Evolutionary conservation across 1,284 basidiomycete species (phyloP).

Genomic region (Vanrija pseudolonga): DNA sequence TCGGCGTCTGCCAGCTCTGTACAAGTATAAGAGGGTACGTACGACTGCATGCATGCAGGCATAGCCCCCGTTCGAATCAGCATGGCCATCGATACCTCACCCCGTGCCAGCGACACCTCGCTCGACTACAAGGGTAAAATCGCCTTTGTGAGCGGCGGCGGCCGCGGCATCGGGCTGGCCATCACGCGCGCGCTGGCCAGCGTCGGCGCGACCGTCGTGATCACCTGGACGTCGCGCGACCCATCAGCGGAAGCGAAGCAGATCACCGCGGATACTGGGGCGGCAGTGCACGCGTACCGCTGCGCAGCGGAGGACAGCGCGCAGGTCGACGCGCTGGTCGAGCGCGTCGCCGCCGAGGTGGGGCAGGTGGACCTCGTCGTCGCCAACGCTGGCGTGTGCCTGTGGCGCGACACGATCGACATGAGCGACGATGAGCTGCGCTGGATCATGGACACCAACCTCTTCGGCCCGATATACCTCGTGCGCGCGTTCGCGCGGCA

Average conservation of each 20-base stretch:
- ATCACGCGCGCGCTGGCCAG: conserved; percentile 30
- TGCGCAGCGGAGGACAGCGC: conserved; percentile 33
- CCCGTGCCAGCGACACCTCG: conserved; percentile 4
- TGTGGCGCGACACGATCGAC: conserved; percentile 28
- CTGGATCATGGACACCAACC: conserved; percentile 40
- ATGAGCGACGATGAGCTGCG: conserved; percentile 34
- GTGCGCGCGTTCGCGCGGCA: conserved; percentile 37
- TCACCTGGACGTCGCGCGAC: conserved; percentile 45
- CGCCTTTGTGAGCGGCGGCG: conserved; percentile 33
- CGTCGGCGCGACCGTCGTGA: conserved; percentile 39
- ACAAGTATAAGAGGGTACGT: too few relatives aligned
- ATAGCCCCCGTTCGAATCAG: too few relatives aligned
- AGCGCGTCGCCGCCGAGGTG: conserved; percentile 22
- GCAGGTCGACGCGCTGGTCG: conserved; percentile 20
- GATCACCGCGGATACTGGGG: conserved; percentile 12
- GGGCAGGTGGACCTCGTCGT: background rate
- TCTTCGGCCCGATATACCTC: conserved; percentile 41
- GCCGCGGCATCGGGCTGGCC: conserved; percentile 32
- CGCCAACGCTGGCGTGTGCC: conserved; percentile 2
- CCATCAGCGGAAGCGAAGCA: conserved; percentile 9
- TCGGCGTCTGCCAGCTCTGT: too few relatives aligned
- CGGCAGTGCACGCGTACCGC: conserved; percentile 24
- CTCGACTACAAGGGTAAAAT: conserved; percentile 34
- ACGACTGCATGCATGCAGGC: too few relatives aligned
- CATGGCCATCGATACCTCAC: too few relatives aligned